Conservation (phyloP, 2,329 filamentous ascomycete genomes). For the Thelonectria discophora region DNA sequence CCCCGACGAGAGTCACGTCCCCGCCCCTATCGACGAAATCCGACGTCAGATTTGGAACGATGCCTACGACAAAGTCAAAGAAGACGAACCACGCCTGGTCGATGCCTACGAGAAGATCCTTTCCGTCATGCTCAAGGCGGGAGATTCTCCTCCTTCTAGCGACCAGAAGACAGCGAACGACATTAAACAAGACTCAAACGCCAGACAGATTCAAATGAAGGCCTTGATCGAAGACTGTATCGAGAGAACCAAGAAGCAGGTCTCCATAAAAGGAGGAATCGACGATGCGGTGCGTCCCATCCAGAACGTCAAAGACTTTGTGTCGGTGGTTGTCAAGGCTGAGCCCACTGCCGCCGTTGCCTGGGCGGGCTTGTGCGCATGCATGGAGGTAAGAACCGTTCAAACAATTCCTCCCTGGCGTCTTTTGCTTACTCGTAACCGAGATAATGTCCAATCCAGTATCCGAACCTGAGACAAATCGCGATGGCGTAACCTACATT, state of each 20-base stretch:
- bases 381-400: background rate
- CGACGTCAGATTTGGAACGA: too few species aligned
- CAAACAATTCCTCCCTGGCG: too few species aligned
- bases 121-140: background rate
- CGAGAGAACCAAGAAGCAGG: constrained; percentile 10
- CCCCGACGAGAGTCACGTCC: too few species aligned
- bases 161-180: background rate
- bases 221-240: constrained; percentile 15
- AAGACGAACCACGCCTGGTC: background rate
- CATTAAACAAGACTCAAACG: constrained; percentile 1
- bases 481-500: constrained; percentile 47
- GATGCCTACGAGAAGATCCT: constrained; percentile 29
- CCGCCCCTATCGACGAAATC: background rate
- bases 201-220: constrained; percentile 15
- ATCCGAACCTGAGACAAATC: constrained; percentile 39
- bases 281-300: constrained; percentile 30
- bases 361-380: constrained; percentile 46
- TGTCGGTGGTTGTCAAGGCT: too few species aligned
- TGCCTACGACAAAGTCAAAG: background rate
- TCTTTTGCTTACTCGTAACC: background rate
- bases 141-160: background rate
- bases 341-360: constrained; percentile 47
- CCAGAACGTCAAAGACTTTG: constrained; percentile 25
- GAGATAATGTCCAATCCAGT: constrained; percentile 46
- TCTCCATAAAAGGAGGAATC: constrained; percentile 16